These are phyloP conservation scores for Salix dunnii DNA, from an alignment of 345 rosid genomes.

Conservation along the genomic window DNA sequence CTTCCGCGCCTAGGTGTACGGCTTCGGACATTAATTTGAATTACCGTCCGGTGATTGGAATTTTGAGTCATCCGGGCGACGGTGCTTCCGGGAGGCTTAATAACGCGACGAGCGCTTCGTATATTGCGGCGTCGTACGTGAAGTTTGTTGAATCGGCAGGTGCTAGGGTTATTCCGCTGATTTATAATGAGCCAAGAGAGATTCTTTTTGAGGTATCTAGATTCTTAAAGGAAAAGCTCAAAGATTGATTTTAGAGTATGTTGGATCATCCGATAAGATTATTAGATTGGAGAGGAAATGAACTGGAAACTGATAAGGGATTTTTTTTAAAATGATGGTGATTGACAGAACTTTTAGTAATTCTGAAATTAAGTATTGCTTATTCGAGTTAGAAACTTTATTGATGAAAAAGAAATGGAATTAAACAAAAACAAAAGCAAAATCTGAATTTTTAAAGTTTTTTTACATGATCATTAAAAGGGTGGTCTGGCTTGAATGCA, in stretches of 20 bases:
- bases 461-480: background rate
- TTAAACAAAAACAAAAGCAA: background rate
- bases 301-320: background rate
- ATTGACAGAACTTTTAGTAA: background rate
- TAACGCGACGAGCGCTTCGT: constrained; percentile 50
- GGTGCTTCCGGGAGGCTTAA: constrained; percentile 80
- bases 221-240: background rate
- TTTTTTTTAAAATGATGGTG: background rate
- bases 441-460: background rate
- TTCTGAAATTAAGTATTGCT: background rate
- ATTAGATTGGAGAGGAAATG: background rate
- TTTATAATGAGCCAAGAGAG: constrained; percentile 65
- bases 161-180: constrained; percentile 82
- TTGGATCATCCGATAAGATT: background rate
- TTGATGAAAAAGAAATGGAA: background rate
- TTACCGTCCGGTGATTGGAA: constrained; percentile 77
- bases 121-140: constrained; percentile 80
- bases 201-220: constrained; percentile 54
- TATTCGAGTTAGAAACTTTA: background rate
- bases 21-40: constrained; percentile 51
- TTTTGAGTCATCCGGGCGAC: constrained; percentile 80
- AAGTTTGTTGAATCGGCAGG: constrained; percentile 92
- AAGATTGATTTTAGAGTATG: background rate
- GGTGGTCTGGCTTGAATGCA: background rate
- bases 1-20: constrained; percentile 38